Evolutionary conservation across 768 basidiomycete genomes (phyloP).

Genomic region (Boletus sp.): DNA sequence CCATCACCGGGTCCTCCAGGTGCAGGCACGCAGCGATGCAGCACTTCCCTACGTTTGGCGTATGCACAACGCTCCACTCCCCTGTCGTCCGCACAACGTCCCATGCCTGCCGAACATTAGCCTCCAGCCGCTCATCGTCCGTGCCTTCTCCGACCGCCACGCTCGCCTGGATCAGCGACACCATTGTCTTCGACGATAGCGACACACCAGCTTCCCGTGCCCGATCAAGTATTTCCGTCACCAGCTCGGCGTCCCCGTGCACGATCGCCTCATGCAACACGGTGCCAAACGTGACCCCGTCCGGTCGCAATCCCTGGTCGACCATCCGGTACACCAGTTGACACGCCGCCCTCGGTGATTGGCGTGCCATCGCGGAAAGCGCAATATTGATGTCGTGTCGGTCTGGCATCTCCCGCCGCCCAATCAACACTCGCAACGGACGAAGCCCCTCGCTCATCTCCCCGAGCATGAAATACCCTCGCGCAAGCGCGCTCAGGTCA

Average conservation of each 20-base stretch:
- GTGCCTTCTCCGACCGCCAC: constrained; percentile 27
- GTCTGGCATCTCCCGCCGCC: constrained; percentile 55
- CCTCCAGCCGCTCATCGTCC: constrained; percentile 25
- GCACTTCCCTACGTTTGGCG: constrained; percentile 48
- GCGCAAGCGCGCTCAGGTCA: constrained; percentile 57
- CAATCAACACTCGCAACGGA: constrained; percentile 44
- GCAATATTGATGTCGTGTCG: constrained; percentile 62
- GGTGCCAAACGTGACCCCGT: constrained; percentile 56
- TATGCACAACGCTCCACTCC: constrained; percentile 34
- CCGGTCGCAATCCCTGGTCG: constrained; percentile 45
- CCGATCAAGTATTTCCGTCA: constrained; percentile 38
- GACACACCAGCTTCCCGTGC: constrained; percentile 36
- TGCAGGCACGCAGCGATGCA: constrained; percentile 50
- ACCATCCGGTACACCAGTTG: constrained; percentile 51
- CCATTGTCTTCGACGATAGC: constrained; percentile 49
- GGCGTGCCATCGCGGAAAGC: constrained; percentile 50
- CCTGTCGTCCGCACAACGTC: constrained; percentile 39
- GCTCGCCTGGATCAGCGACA: constrained; percentile 44
- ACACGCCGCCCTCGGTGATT: constrained; percentile 45
- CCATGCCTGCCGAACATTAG: constrained; percentile 42
- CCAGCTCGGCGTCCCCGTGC: constrained; percentile 43
- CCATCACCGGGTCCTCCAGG: constrained; percentile 47
- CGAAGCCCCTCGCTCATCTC: constrained; percentile 44
- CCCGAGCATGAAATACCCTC: constrained; percentile 58
- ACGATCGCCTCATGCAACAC: constrained; percentile 56